phyloP scores from a whole-genome alignment of 805 yeast genomes.

The Wickerhamomyces pijperi region DNA sequence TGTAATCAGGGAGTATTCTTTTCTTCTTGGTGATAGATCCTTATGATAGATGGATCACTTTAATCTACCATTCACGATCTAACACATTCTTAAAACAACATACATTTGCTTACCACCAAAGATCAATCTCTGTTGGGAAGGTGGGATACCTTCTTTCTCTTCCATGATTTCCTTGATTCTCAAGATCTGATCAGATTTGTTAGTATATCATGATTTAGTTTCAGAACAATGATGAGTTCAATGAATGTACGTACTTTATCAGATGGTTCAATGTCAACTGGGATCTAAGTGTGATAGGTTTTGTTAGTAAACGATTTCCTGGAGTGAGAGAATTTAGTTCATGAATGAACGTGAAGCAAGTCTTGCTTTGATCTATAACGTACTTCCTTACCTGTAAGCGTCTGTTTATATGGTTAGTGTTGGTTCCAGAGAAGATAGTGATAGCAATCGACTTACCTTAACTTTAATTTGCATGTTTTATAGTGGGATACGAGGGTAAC shows the following conservation, averaged over 20 bases:
- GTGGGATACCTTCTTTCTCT: conserved; percentile 95
- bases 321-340: background rate
- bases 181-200: conserved; percentile 26
- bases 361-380: conserved; percentile 43
- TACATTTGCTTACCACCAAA: conserved; percentile 85
- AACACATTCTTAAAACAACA: conserved; percentile 23
- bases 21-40: no score
- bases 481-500: no score
- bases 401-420: conserved; percentile 21
- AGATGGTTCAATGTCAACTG: conserved; percentile 59
- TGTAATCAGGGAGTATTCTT: no score
- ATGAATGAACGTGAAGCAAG: no score
- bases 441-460: conserved; percentile 28
- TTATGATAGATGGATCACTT: background rate
- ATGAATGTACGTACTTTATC: conserved; percentile 47
- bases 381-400: conserved; percentile 72
- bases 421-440: no score
- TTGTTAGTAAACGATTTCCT: conserved; percentile 4
- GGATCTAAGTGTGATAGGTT: conserved; percentile 39
- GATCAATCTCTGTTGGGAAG: conserved; percentile 86
- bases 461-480: conserved; percentile 50
- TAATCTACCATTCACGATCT: no score
- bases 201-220: no score
- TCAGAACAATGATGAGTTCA: no score
- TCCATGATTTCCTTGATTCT: conserved; percentile 86